Evolutionary conservation across 2,329 filamentous ascomycete genomes (phyloP).

Genomic region (Colletotrichum sansevieriae): DNA sequence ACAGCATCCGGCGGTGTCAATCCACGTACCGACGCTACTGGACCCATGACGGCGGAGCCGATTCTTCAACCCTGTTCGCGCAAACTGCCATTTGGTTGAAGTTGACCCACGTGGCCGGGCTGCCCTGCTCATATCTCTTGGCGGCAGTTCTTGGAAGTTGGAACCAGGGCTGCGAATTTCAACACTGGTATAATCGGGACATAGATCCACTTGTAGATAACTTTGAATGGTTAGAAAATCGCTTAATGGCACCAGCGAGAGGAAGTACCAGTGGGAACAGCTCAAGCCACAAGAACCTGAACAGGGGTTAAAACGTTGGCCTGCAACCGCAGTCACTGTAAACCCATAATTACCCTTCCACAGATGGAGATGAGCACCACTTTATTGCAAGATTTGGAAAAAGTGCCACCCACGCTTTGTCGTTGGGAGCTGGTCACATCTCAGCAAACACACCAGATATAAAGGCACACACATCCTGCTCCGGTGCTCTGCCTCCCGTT

Average conservation of each 20-base stretch:
- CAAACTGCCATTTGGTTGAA: background rate
- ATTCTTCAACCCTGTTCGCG: conserved; percentile 6
- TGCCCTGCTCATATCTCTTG: background rate
- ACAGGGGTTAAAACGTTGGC: no score
- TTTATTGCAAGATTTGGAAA: background rate
- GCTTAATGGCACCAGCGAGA: no score
- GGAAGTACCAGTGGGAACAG: no score
- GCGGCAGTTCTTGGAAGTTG: conserved; percentile 4
- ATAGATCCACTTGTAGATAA: no score
- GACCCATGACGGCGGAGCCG: conserved; percentile 12
- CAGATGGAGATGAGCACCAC: background rate
- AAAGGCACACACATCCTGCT: no score
- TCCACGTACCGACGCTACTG: background rate
- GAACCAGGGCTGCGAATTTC: no score
- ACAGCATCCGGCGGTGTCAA: conserved; percentile 27
- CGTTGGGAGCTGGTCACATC: background rate
- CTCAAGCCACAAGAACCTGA: no score
- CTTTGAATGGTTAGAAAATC: no score
- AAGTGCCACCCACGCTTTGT: background rate
- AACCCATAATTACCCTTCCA: conserved; percentile 10
- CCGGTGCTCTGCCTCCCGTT: background rate
- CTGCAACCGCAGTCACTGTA: background rate
- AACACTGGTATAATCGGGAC: no score
- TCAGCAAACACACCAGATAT: background rate
- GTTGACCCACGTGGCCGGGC: conserved; percentile 3